phyloP scores from a whole-genome alignment of 2,329 filamentous ascomycete species.

The Colletotrichum sp. region DNA sequence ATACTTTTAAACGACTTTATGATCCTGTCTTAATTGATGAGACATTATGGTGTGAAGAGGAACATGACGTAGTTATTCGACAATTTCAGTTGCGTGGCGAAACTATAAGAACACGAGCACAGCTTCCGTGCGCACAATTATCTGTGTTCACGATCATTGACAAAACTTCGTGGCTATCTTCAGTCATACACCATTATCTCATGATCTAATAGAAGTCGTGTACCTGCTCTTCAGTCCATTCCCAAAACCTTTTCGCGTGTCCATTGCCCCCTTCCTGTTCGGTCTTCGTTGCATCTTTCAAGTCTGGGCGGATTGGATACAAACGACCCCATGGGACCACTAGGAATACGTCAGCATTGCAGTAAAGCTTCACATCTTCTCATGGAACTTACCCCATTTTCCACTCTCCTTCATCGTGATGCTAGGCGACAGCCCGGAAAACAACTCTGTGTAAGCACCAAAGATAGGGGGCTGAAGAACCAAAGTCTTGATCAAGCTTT shows the following conservation, averaged over 20 bases:
- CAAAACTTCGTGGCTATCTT: rapidly evolving
- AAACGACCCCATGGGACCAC: constrained; percentile 52
- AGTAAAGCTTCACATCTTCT: not conserved
- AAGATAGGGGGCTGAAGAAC: not conserved
- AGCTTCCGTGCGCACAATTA: not conserved
- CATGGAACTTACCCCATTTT: not conserved
- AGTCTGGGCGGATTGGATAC: constrained; percentile 29
- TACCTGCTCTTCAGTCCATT: not conserved
- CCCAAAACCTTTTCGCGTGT: not conserved
- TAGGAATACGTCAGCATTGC: constrained; percentile 29
- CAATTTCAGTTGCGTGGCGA: rapidly evolving
- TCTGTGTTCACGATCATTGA: not conserved
- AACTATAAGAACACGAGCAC: not conserved
- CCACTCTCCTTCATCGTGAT: not conserved
- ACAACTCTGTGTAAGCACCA: not conserved
- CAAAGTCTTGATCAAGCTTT: not conserved
- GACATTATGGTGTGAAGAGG: rapidly evolving
- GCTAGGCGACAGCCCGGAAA: not conserved
- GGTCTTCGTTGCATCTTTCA: not conserved
- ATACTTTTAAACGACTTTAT: not conserved
- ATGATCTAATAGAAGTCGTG: not conserved
- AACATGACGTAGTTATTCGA: not conserved
- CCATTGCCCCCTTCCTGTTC: not conserved
- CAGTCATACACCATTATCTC: not conserved
- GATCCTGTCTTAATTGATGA: not conserved